Evolutionary conservation across 2,329 filamentous ascomycete genomes (phyloP).

Genomic region (Sphaerulina vaccinii): DNA sequence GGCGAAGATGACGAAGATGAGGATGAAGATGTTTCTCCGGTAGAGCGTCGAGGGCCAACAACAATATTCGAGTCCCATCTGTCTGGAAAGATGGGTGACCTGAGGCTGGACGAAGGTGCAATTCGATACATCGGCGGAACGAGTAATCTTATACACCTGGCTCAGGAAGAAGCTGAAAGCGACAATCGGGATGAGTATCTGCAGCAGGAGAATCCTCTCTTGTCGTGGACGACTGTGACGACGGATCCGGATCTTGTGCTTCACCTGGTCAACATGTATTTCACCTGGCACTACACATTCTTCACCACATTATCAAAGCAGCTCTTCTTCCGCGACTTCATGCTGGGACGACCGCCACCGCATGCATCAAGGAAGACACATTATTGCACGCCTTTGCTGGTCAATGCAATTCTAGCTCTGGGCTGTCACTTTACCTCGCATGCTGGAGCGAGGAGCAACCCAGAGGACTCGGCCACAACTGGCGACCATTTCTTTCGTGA

Average conservation of each 20-base stretch:
- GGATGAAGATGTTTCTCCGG: constrained; percentile 40
- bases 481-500: constrained; percentile 96
- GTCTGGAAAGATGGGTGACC: constrained; percentile 88
- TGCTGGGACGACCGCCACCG: constrained; percentile 63
- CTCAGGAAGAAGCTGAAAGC: constrained; percentile 44
- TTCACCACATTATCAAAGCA: constrained; percentile 87
- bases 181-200: constrained; percentile 45
- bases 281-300: constrained; percentile 95
- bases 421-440: constrained; percentile 89
- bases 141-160: constrained; percentile 84
- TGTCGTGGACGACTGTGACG: constrained; percentile 86
- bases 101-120: constrained; percentile 81
- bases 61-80: constrained; percentile 71
- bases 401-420: constrained; percentile 90
- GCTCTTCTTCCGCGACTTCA: constrained; percentile 83
- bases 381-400: constrained; percentile 85
- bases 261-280: constrained; percentile 95
- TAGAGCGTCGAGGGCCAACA: constrained; percentile 39
- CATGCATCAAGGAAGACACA: constrained; percentile 54
- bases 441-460: constrained; percentile 67
- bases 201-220: constrained; percentile 66
- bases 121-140: constrained; percentile 92
- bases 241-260: constrained; percentile 73
- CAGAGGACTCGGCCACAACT: constrained; percentile 76
- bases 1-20: constrained; percentile 47